A percentile compares a stretch with the other conserved stretches of the same genome.
phyloP scores from a whole-genome alignment of 2,329 filamentous ascomycete genomes.

The Aspergillus intermedius region DNA sequence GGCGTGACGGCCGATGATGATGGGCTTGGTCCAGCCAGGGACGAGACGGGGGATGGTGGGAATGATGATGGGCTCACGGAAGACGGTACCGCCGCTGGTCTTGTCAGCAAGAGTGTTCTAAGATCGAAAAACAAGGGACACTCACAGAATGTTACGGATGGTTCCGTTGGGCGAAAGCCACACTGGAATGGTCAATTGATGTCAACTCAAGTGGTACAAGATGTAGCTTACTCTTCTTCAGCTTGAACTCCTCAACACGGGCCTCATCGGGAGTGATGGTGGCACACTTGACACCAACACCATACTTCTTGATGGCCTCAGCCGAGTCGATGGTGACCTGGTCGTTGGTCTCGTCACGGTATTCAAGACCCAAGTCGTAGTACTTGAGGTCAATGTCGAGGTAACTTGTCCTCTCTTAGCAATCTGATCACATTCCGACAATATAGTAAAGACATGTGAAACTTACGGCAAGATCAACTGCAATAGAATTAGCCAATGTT shows the following conservation, averaged over 20 bases:
- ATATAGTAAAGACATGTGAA: constrained; percentile 1
- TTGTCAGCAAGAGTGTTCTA: neutral
- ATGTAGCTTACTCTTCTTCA: constrained; percentile 66
- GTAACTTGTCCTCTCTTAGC: constrained; percentile 47
- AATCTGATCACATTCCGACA: constrained; percentile 1
- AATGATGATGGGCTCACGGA: constrained; percentile 98
- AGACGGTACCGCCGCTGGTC: constrained; percentile 77
- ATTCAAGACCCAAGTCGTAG: constrained; percentile 88
- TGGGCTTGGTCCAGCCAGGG: constrained; percentile 96
- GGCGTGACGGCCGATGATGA: constrained; percentile 97
- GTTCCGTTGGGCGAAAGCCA: constrained; percentile 98
- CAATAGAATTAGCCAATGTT: constrained; percentile 2
- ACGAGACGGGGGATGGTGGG: constrained; percentile 86
- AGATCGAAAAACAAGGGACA: neutral
- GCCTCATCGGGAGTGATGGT: constrained; percentile 98
- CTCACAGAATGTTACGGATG: constrained; percentile 58
- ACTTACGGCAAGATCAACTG: constrained; percentile 74
- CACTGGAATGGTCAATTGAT: constrained; percentile 42
- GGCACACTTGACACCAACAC: constrained; percentile 96
- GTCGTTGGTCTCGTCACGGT: constrained; percentile 93
- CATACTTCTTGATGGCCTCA: constrained; percentile 98
- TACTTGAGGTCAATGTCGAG: constrained; percentile 98
- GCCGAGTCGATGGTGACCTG: constrained; percentile 92
- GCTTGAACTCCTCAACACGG: constrained; percentile 93
- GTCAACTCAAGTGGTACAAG: neutral